Conservation (phyloP, 192 early-diverging fungal genomes). For the Lobosporangium transversale region DNA sequence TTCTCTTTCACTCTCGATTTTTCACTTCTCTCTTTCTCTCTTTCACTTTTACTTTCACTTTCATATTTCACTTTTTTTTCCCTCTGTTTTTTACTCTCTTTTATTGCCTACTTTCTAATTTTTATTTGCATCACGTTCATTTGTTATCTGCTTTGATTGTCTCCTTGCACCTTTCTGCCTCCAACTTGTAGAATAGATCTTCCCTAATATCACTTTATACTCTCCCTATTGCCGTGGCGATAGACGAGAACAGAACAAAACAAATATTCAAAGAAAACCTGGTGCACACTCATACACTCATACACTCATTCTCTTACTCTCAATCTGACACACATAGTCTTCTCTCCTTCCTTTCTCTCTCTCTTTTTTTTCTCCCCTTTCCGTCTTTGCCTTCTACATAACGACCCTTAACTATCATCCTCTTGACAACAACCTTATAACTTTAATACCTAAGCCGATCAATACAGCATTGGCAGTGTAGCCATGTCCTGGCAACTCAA, state of each 20-base stretch:
- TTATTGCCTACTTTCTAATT: not conserved
- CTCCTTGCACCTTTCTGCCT: too few species aligned
- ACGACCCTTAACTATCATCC: not conserved
- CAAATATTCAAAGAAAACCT: too few species aligned
- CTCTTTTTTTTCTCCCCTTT: constrained; percentile 2
- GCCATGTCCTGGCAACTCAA: constrained; percentile 53
- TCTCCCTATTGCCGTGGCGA: too few species aligned
- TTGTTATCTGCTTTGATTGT: too few species aligned
- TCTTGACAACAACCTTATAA: not conserved
- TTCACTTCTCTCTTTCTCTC: not conserved
- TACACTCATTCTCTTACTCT: too few species aligned
- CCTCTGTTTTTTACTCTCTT: too few species aligned
- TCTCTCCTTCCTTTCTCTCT: not conserved
- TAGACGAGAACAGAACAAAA: too few species aligned
- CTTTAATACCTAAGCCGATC: too few species aligned
- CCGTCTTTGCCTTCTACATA: constrained; percentile 1
- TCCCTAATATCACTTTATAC: too few species aligned
- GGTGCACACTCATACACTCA: too few species aligned
- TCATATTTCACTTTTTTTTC: not conserved
- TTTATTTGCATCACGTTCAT: too few species aligned
- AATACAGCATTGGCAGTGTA: constrained; percentile 1
- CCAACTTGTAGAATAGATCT: too few species aligned
- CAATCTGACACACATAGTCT: not conserved
- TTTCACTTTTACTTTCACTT: not conserved
- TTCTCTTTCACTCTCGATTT: not conserved